These are phyloP conservation scores for Calonectria henricotiae DNA, from an alignment of 2,329 filamentous ascomycete species.

Conservation along the genomic window DNA sequence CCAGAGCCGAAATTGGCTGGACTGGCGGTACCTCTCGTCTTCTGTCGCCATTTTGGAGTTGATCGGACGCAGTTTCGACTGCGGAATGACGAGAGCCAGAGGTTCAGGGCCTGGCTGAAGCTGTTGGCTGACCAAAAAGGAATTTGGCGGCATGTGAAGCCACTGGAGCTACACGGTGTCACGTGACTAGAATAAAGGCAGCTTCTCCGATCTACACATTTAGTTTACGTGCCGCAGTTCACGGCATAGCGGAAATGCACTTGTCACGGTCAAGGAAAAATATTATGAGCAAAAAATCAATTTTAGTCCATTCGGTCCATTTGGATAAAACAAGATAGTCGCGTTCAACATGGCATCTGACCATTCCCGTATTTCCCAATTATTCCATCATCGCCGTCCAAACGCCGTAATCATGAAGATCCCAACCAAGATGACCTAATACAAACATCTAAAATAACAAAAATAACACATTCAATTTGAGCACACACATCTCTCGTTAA, in stretches of 20 bases:
- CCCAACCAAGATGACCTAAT: conserved; percentile 23
- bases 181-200: conserved; percentile 13
- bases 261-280: conserved; percentile 2
- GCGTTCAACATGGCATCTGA: conserved; percentile 46
- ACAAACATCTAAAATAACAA: conserved; percentile 21
- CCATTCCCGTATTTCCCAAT: conserved; percentile 38
- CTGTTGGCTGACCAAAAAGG: background rate
- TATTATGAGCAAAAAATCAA: conserved; percentile 37
- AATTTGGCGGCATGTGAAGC: conserved; percentile 7
- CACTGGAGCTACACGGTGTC: conserved; percentile 14
- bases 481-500: conserved; percentile 23
- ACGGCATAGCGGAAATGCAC: background rate
- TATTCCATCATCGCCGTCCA: conserved; percentile 27
- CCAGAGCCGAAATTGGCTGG: conserved; percentile 93
- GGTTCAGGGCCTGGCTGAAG: conserved; percentile 4
- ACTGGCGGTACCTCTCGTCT: conserved; percentile 91
- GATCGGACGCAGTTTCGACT: background rate
- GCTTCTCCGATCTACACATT: background rate
- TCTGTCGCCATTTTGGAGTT: conserved; percentile 78
- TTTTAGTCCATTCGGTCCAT: conserved; percentile 33
- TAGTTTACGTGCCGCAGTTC: conserved; percentile 13
- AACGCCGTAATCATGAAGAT: conserved; percentile 42
- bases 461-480: conserved; percentile 13
- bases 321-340: conserved; percentile 35
- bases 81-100: background rate